Evolutionary conservation across 2,329 filamentous ascomycete species (phyloP).

Genomic region (Ampelomyces quisqualis): DNA sequence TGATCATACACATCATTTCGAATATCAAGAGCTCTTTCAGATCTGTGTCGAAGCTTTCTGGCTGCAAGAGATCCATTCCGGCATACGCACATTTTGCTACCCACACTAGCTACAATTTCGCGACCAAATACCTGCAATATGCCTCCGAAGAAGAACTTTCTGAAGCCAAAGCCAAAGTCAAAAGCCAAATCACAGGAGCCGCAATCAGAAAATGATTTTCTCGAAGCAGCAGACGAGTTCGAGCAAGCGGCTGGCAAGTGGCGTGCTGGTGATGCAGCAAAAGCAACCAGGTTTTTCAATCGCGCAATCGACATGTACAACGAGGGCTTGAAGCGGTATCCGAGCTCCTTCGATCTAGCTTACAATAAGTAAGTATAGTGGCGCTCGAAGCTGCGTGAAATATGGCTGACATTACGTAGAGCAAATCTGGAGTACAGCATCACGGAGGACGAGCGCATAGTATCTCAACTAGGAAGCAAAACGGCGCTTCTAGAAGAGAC

Average conservation of each 20-base stretch:
- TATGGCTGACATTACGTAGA: slow-evolving; percentile 43
- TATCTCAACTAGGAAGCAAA: slow-evolving; percentile 58
- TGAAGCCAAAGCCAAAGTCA: slow-evolving; percentile 34
- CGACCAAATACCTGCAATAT: slow-evolving; percentile 9
- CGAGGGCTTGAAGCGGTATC: slow-evolving; percentile 61
- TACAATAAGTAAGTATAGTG: slow-evolving; percentile 65
- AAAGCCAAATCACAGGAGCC: slow-evolving; percentile 50
- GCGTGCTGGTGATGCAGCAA: slow-evolving; percentile 68
- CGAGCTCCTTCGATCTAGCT: slow-evolving; percentile 66
- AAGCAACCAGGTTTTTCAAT: slow-evolving; percentile 62
- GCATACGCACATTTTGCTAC: no score
- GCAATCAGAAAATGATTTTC: slow-evolving; percentile 66
- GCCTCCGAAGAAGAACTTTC: slow-evolving; percentile 38
- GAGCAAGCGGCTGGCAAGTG: slow-evolving; percentile 75
- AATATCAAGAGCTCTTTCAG: no score
- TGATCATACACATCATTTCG: no score
- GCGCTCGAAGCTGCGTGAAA: not conserved
- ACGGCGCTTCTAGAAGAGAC: slow-evolving; percentile 60
- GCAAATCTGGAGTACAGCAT: slow-evolving; percentile 70
- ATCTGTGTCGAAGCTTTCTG: no score
- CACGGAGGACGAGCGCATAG: slow-evolving; percentile 64
- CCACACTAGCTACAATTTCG: not conserved
- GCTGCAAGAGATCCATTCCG: no score
- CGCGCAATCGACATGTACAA: slow-evolving; percentile 67
- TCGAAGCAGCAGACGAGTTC: slow-evolving; percentile 66